Conservation (phyloP, 768 basidiomycete species). For the Leccinum rimulosum region DNA sequence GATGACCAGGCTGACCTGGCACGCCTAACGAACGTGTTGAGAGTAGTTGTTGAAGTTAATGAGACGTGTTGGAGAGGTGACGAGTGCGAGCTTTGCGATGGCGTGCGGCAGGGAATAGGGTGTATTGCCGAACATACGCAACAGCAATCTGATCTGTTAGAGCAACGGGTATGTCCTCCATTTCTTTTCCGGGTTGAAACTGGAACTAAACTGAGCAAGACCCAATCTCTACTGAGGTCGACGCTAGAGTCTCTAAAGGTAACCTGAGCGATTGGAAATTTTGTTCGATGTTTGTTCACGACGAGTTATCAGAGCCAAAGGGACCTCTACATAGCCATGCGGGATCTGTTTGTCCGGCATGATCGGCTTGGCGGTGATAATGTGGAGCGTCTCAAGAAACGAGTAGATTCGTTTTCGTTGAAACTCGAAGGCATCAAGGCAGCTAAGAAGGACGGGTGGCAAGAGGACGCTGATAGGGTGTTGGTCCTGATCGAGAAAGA, state of each 20-base stretch:
- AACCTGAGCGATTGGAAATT: constrained; percentile 2
- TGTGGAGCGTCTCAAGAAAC: constrained; percentile 84
- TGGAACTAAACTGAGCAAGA: constrained; percentile 39
- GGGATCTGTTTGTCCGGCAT: constrained; percentile 83
- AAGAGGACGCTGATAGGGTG: constrained; percentile 79
- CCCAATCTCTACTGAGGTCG: constrained; percentile 57
- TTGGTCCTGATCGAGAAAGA: constrained; percentile 77
- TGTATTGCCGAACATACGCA: constrained; percentile 67
- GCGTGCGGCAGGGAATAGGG: constrained; percentile 69
- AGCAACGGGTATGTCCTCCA: constrained; percentile 56
- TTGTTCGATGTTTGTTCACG: constrained; percentile 11
- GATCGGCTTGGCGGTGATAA: constrained; percentile 88
- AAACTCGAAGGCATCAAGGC: constrained; percentile 75
- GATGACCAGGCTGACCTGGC: constrained; percentile 74
- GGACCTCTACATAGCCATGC: constrained; percentile 82
- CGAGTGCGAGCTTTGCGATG: constrained; percentile 75
- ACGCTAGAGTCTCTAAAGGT: constrained; percentile 82
- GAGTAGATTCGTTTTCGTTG: constrained; percentile 70
- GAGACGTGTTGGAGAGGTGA: constrained; percentile 83
- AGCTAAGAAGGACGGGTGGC: constrained; percentile 79
- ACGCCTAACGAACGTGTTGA: constrained; percentile 78
- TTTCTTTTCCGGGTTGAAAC: not conserved
- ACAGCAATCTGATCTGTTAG: constrained; percentile 70
- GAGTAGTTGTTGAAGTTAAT: constrained; percentile 74
- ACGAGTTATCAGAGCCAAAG: constrained; percentile 56